phyloP scores from a whole-genome alignment of 169 alveolate species.

The Neospora caninum region DNA sequence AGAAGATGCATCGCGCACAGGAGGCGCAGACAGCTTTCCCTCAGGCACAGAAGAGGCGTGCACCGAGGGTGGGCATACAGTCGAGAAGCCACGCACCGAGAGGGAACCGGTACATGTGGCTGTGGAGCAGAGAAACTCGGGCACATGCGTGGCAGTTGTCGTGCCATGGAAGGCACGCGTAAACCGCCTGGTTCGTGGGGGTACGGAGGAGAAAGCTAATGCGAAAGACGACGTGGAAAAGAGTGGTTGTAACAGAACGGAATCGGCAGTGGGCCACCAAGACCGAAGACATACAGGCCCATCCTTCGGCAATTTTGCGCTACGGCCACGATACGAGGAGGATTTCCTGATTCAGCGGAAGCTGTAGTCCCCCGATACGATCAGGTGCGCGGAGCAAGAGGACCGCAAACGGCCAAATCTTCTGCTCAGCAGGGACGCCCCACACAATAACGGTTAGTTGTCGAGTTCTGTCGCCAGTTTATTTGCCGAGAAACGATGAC shows the following conservation, averaged over 20 bases:
- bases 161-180: constrained; percentile 2
- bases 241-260: background rate
- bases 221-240: background rate
- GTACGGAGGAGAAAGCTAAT: background rate
- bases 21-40: too few relatives aligned
- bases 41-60: too few relatives aligned
- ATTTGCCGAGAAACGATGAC: too few relatives aligned
- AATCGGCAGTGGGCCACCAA: background rate
- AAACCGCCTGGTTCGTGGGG: background rate
- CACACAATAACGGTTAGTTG: too few relatives aligned
- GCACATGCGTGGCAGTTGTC: background rate
- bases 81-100: background rate
- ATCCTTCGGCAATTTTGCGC: constrained; percentile 24
- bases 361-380: background rate
- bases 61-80: background rate
- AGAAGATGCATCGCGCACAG: too few relatives aligned
- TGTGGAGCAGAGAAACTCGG: background rate
- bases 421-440: too few relatives aligned
- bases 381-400: too few relatives aligned
- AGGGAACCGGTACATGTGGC: background rate
- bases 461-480: too few relatives aligned
- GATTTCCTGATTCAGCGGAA: constrained; percentile 5
- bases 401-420: too few relatives aligned
- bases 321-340: background rate
- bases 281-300: background rate